Evolutionary conservation across 345 rosid genomes (phyloP).

Genomic region (Rhodamnia argentea): DNA sequence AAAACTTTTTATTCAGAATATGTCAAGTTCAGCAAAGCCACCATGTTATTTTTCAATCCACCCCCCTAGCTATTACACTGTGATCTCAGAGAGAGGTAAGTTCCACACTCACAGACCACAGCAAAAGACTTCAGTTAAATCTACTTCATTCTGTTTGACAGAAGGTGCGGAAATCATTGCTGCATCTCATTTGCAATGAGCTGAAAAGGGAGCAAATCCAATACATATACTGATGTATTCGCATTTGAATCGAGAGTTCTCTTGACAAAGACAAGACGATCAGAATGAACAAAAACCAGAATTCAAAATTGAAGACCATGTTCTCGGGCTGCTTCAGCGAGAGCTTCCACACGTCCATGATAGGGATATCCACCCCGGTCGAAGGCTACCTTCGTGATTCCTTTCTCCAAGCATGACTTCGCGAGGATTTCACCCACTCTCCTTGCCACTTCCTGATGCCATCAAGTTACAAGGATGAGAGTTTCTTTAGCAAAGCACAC

Average conservation of each 20-base stretch:
- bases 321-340: conserved; percentile 80
- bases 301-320: conserved; percentile 53
- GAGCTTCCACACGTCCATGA: conserved; percentile 81
- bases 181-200: background rate
- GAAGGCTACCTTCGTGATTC: conserved; percentile 78
- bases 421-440: conserved; percentile 75
- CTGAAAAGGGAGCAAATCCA: background rate
- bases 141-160: background rate
- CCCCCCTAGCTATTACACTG: background rate
- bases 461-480: background rate
- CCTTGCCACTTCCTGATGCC: conserved; percentile 79
- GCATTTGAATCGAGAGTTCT: background rate
- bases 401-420: conserved; percentile 82
- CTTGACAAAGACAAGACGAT: background rate
- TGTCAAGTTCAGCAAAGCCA: background rate
- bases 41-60: background rate
- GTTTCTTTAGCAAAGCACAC: background rate
- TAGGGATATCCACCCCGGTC: conserved; percentile 93
- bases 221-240: too few species aligned
- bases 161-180: background rate
- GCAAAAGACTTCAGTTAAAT: background rate
- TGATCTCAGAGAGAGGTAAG: background rate
- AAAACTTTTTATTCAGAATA: background rate
- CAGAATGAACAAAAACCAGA: background rate
- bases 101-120: background rate